Conservation (phyloP, 352 stramenopile species). For the Phytophthora meadii region DNA sequence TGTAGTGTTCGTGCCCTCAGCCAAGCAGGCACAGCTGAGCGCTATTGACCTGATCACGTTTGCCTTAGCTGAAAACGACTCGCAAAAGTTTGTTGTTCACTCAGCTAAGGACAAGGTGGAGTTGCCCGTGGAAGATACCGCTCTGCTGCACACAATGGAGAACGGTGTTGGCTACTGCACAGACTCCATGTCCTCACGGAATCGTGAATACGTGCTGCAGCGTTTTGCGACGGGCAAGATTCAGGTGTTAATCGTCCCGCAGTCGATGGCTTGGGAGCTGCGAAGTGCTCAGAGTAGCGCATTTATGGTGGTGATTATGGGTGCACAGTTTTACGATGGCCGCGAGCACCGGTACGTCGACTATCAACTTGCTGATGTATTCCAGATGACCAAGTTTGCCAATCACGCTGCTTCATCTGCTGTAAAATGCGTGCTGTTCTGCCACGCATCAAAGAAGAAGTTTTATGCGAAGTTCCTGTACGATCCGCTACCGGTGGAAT, state of each 20-base stretch:
- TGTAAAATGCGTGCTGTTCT: conserved; percentile 97
- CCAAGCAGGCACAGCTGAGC: conserved; percentile 98
- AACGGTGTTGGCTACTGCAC: conserved; percentile 97
- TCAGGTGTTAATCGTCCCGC: conserved; percentile 95
- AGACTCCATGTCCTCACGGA: conserved; percentile 91
- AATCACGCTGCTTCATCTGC: conserved; percentile 47
- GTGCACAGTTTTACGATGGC: conserved; percentile 98
- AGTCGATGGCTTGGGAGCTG: conserved; percentile 94
- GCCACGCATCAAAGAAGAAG: conserved; percentile 97
- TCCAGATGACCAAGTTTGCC: conserved; percentile 97
- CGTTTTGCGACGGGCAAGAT: conserved; percentile 91
- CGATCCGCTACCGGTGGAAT: conserved; percentile 99
- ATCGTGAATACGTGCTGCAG: conserved; percentile 91
- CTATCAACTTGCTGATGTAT: conserved; percentile 97
- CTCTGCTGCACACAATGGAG: conserved; percentile 94
- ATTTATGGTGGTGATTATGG: conserved; percentile 98
- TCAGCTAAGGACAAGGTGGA: conserved; percentile 42
- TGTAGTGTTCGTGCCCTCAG: conserved; percentile 98
- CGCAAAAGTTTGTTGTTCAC: conserved; percentile 65
- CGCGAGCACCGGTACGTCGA: conserved; percentile 96
- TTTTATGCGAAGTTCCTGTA: conserved; percentile 99
- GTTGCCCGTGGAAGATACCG: conserved; percentile 84
- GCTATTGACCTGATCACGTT: conserved; percentile 99
- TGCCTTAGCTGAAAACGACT: conserved; percentile 86
- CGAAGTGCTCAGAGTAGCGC: conserved; percentile 68